Evolutionary conservation across 225 moss, liverwort and hornwort genomes (phyloP), one percentile per base, ranked within the genome.

Genomic region (Lunularia cruciata): DNA sequence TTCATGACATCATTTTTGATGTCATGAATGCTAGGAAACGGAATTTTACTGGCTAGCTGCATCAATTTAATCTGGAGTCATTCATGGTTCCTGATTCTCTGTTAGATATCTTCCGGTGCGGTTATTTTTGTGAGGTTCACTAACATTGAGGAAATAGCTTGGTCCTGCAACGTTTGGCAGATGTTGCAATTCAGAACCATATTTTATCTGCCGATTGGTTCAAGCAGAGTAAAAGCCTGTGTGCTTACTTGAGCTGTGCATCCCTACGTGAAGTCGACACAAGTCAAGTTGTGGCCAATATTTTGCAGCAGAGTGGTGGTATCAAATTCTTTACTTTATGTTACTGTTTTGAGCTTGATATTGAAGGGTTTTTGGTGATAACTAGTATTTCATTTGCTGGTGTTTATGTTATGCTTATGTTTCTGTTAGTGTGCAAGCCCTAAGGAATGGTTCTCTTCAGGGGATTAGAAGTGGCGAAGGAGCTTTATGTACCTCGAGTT

Each of bases 161-260:
- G n/a, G n/a, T n/a, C n/a, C n/a, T n/a, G n/a, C n/a, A n/a, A n/a
- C 6, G 6, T 52, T 61, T 13, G 72, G 79, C 89, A 93, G 98
- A 98, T 67, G 72, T 68, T 52, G 89, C 86, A 42, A 91, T 93
- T 51, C 91, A 89, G 79, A 84, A 84, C 59, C 86, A 84, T 73
- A 69, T 98, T n/a, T 66, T 98, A 33, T 85, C 88, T 67, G 79
- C 98, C 69, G 81, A 85, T 20, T 93, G 98, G 98, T 98, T 85
- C 65, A 85, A 81, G 65, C 83, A 75, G 57, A 91, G 98, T 70
- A 77, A 71, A 65, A 82, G 70, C 47, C 42, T 98, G 13, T 93
- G 98, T 78, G 98, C 91, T 11, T 98, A 98, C 70, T 60, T 98
- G 60, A 93, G 93, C 66, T 93, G 91, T 77, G 71, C 87, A 47